Percentiles rank a stretch among this genome's conserved stretches.
These are phyloP conservation scores for Jamesozyma jinghongensis DNA, from an alignment of 805 yeast species.

Conservation along the genomic window DNA sequence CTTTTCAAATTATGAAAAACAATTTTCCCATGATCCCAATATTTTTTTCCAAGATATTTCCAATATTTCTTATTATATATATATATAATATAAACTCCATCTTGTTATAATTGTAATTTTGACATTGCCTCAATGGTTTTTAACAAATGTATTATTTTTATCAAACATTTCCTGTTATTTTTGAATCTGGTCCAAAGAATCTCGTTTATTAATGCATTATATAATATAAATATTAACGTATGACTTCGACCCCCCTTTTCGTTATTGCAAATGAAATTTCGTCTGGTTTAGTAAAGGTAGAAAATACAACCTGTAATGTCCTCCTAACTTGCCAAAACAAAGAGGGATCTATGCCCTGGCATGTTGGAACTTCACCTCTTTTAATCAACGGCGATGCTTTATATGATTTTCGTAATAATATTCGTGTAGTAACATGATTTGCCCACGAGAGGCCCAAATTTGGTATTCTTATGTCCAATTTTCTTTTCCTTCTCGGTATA, in stretches of 20 bases:
- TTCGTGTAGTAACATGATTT: conserved; percentile 40
- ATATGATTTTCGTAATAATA: conserved; percentile 37
- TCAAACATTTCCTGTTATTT: too few relatives aligned
- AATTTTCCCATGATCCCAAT: too few relatives aligned
- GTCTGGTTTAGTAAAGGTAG: conserved; percentile 27
- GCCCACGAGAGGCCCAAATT: conserved; percentile 51
- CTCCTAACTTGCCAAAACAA: conserved; percentile 29
- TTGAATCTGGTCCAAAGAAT: neutral
- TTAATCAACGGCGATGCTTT: conserved; percentile 31
- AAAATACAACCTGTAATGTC: conserved; percentile 35
- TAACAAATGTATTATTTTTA: too few relatives aligned
- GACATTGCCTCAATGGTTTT: too few relatives aligned
- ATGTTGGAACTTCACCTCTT: conserved; percentile 25
- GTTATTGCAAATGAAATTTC: conserved; percentile 20
- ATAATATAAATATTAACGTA: neutral
- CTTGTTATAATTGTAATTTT: too few relatives aligned
- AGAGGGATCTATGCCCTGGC: conserved; percentile 28
- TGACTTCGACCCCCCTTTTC: conserved; percentile 20
- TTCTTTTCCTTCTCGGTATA: conserved; percentile 20
- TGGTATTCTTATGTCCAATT: conserved; percentile 35
- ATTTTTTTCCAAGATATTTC: neutral
- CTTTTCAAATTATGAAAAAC: too few relatives aligned
- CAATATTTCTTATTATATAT: neutral
- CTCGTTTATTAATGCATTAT: neutral
- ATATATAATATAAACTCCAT: too few relatives aligned